These are phyloP conservation scores for Glonium stellatum DNA, from an alignment of 495 filamentous ascomycete genomes.

Conservation along the genomic window DNA sequence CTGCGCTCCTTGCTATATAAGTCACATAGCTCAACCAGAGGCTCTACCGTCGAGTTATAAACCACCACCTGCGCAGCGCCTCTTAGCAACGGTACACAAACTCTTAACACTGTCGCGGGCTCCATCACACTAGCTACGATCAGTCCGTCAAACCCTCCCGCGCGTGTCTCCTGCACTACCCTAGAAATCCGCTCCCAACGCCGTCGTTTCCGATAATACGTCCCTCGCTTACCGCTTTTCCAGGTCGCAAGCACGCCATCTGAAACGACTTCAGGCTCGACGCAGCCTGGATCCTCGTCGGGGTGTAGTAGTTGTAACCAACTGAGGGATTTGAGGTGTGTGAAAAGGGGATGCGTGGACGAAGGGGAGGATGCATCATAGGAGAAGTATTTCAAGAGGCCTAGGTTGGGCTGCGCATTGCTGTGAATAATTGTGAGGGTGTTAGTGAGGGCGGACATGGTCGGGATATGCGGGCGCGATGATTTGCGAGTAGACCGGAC, in stretches of 20 bases:
- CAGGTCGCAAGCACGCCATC: conserved; percentile 51
- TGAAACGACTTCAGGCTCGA: conserved; percentile 48
- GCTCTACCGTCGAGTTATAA: conserved; percentile 72
- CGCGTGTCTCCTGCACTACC: conserved; percentile 64
- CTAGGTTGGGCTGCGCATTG: conserved; percentile 84
- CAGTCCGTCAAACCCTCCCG: conserved; percentile 75
- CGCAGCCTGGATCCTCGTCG: conserved; percentile 60
- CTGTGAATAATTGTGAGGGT: conserved; percentile 82
- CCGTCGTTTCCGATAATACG: conserved; percentile 77
- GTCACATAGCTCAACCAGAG: conserved; percentile 66
- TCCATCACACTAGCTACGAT: conserved; percentile 76
- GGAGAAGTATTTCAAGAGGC: conserved; percentile 76
- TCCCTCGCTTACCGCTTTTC: conserved; percentile 71
- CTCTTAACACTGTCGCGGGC: conserved; percentile 62
- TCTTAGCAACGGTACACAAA: conserved; percentile 66
- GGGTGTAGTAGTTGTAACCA: conserved; percentile 87
- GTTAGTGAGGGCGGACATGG: conserved; percentile 58
- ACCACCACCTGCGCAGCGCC: conserved; percentile 81
- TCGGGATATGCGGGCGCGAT: conserved; percentile 23
- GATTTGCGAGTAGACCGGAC: background rate
- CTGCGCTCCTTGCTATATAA: conserved; percentile 69
- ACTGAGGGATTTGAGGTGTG: conserved; percentile 72
- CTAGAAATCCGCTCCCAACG: conserved; percentile 63
- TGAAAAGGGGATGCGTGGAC: conserved; percentile 68
- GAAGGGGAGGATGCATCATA: conserved; percentile 65